phyloP scores from a whole-genome alignment of 2,329 filamentous ascomycete species.

The Paradendryphiella salina region DNA sequence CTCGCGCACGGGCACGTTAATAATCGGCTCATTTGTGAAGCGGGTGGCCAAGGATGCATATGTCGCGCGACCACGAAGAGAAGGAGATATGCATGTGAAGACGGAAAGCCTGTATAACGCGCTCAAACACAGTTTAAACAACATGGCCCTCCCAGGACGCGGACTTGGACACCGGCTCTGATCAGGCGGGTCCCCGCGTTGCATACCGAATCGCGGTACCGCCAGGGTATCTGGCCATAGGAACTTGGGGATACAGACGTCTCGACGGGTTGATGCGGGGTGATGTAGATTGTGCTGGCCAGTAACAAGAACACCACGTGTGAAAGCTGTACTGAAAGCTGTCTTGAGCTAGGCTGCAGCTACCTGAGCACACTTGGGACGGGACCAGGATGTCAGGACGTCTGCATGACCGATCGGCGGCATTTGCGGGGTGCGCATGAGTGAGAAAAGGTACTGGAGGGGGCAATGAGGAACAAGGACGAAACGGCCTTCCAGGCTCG shows the following conservation, averaged over 20 bases:
- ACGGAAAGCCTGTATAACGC: neutral
- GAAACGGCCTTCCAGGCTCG: constrained; percentile 4
- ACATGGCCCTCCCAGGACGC: neutral
- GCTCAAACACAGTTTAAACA: neutral
- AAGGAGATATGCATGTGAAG: neutral
- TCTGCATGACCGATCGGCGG: neutral
- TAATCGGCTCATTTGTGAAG: constrained; percentile 3
- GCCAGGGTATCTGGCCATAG: neutral
- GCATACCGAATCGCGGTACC: neutral
- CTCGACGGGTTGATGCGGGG: neutral
- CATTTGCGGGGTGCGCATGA: neutral
- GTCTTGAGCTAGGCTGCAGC: neutral
- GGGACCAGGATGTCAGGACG: neutral
- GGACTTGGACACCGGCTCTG: neutral
- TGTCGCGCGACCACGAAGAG: neutral
- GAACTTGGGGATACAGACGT: neutral
- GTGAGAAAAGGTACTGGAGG: neutral
- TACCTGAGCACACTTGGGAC: neutral
- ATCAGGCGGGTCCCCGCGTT: neutral
- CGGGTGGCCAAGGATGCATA: neutral
- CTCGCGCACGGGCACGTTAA: no score
- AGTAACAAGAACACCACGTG: neutral
- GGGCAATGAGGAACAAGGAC: neutral
- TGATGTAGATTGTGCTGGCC: neutral
- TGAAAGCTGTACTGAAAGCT: neutral